A percentile compares a stretch with the other conserved stretches of the same genome.
Evolutionary conservation across 441 rosid genomes (phyloP).

Genomic region (Geranium incanum): DNA sequence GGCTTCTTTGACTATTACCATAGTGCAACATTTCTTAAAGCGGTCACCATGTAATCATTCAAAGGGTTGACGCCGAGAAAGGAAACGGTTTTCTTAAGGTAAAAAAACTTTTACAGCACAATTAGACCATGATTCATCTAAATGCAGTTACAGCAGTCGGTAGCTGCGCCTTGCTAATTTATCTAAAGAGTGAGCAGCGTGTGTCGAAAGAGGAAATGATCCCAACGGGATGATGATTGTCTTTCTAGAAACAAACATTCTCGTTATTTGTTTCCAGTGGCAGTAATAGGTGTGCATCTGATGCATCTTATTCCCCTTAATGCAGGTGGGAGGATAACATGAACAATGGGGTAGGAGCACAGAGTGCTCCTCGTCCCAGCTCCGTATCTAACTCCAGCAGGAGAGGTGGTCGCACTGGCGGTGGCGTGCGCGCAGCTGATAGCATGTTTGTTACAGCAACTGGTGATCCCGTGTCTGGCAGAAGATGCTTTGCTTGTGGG

Average conservation of each 20-base stretch:
- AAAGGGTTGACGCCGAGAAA: too few relatives aligned
- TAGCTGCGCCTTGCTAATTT: too few relatives aligned
- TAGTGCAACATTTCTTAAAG: too few relatives aligned
- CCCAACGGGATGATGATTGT: not conserved
- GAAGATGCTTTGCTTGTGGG: constrained; percentile 76
- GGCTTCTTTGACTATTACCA: too few relatives aligned
- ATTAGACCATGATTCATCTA: too few relatives aligned
- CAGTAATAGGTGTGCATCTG: not conserved
- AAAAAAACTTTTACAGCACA: too few relatives aligned
- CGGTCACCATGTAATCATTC: too few relatives aligned
- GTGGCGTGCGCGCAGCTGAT: constrained; percentile 30
- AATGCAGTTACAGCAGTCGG: too few relatives aligned
- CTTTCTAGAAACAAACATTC: not conserved
- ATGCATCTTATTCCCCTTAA: constrained; percentile 7
- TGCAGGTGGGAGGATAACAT: constrained; percentile 87
- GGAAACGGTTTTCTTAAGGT: too few relatives aligned
- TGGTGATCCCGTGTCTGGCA: constrained; percentile 66
- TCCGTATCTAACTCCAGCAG: constrained; percentile 37
- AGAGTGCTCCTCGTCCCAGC: constrained; percentile 29
- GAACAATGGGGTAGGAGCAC: constrained; percentile 37
- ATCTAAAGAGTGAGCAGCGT: too few relatives aligned
- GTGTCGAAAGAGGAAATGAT: not conserved
- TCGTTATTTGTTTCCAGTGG: not conserved
- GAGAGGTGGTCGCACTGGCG: constrained; percentile 40
- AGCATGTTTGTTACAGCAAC: constrained; percentile 67